Conservation (phyloP, 257 asterid genomes). For the Capsicum baccatum region DNA sequence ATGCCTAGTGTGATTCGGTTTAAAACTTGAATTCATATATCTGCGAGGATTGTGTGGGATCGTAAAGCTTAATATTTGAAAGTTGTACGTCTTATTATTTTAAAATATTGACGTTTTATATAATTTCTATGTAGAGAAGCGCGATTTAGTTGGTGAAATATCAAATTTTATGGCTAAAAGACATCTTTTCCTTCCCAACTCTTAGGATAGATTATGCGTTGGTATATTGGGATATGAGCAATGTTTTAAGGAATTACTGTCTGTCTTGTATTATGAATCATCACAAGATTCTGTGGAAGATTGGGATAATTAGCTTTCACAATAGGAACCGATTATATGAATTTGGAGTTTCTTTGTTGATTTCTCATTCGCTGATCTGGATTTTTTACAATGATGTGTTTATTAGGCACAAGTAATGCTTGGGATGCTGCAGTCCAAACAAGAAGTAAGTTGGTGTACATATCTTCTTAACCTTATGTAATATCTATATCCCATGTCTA, state of each 20-base stretch:
- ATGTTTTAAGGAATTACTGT: neutral
- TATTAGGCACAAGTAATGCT: slow-evolving; percentile 95
- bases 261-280: neutral
- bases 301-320: neutral
- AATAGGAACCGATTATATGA: neutral
- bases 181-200: neutral
- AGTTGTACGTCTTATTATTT: neutral
- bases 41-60: neutral
- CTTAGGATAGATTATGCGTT: neutral
- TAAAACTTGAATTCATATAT: neutral
- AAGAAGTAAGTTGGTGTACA: slow-evolving; percentile 56
- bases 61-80: neutral
- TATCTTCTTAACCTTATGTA: slow-evolving; percentile 23
- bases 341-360: slow-evolving; percentile 25
- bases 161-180: neutral
- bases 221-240: neutral
- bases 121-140: neutral
- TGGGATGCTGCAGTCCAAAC: slow-evolving; percentile 91
- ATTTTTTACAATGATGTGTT: slow-evolving; percentile 24
- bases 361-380: slow-evolving; percentile 35
- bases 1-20: neutral
- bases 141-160: neutral
- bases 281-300: slow-evolving; percentile 2
- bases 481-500: slow-evolving; percentile 22
- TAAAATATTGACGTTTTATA: neutral